phyloP scores from a whole-genome alignment of 306 rosid species.

The Vigna trinervia region DNA sequence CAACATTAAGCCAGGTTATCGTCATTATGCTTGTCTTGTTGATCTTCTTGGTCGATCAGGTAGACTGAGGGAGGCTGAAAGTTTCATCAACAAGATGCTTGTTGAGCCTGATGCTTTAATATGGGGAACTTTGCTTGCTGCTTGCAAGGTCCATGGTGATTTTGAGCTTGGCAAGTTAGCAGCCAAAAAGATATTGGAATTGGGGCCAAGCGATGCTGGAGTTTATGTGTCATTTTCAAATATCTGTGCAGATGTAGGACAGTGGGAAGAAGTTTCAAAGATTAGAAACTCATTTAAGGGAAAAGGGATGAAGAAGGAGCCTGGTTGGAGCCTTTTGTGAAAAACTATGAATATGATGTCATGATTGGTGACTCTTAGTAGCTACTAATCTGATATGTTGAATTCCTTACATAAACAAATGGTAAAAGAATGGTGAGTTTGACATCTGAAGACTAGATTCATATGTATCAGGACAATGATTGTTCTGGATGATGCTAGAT shows the following conservation, averaged over 20 bases:
- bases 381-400: conserved; percentile 1
- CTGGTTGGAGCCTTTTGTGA: conserved; percentile 75
- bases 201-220: conserved; percentile 65
- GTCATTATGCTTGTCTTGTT: conserved; percentile 76
- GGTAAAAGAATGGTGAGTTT: not conserved
- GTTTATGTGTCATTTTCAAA: conserved; percentile 71
- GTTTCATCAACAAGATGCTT: conserved; percentile 64
- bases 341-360: not conserved
- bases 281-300: conserved; percentile 67
- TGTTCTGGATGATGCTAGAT: conserved; percentile 17
- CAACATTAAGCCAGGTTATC: conserved; percentile 60
- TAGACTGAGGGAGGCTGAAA: conserved; percentile 69
- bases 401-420: conserved; percentile 1
- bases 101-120: conserved; percentile 62
- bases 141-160: conserved; percentile 78
- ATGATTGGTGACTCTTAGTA: conserved; percentile 27
- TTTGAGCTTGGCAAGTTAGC: conserved; percentile 73
- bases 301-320: conserved; percentile 64
- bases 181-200: conserved; percentile 65
- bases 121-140: conserved; percentile 83
- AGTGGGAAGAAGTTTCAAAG: conserved; percentile 71
- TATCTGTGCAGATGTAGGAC: conserved; percentile 75
- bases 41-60: conserved; percentile 85
- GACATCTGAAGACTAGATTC: conserved; percentile 25
- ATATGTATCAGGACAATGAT: not conserved